Conservation (phyloP, 805 yeast genomes). For the Candida rishiriensis region DNA sequence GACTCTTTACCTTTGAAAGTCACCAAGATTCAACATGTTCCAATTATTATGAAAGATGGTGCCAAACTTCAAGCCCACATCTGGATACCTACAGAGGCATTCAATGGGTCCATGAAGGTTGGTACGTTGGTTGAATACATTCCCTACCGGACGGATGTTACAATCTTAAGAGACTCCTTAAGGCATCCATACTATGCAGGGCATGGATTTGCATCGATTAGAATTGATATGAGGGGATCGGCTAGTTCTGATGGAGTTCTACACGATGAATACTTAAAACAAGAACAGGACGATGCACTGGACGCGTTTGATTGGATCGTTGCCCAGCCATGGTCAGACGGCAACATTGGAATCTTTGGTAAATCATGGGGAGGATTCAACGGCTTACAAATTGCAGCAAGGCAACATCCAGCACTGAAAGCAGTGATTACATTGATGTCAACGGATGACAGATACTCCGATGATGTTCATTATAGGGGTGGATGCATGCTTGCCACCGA, state of each 20-base stretch:
- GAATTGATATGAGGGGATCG: conserved; percentile 45
- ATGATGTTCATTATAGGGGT: conserved; percentile 46
- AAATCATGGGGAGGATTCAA: conserved; percentile 49
- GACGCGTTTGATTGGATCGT: conserved; percentile 42
- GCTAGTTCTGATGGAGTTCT: conserved; percentile 40
- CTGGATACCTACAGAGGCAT: conserved; percentile 39
- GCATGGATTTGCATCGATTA: conserved; percentile 39
- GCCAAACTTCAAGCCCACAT: conserved; percentile 35
- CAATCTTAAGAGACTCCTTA: conserved; percentile 40
- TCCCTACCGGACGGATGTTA: conserved; percentile 43
- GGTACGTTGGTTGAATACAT: conserved; percentile 41
- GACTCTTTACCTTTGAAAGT: conserved; percentile 28
- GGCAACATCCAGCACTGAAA: conserved; percentile 43
- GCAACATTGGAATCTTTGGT: conserved; percentile 43
- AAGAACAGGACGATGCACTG: conserved; percentile 41
- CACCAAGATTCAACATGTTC: conserved; percentile 32
- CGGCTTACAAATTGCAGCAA: conserved; percentile 41
- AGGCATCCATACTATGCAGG: conserved; percentile 46
- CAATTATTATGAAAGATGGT: conserved; percentile 38
- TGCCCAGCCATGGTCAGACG: conserved; percentile 40
- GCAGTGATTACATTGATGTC: conserved; percentile 41
- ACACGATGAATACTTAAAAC: conserved; percentile 37
- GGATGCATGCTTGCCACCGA: conserved; percentile 41
- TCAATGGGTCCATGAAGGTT: conserved; percentile 22
- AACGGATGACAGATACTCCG: conserved; percentile 44